phyloP scores from a whole-genome alignment of 805 yeast genomes.

The Yamadazyma tumulicola region DNA sequence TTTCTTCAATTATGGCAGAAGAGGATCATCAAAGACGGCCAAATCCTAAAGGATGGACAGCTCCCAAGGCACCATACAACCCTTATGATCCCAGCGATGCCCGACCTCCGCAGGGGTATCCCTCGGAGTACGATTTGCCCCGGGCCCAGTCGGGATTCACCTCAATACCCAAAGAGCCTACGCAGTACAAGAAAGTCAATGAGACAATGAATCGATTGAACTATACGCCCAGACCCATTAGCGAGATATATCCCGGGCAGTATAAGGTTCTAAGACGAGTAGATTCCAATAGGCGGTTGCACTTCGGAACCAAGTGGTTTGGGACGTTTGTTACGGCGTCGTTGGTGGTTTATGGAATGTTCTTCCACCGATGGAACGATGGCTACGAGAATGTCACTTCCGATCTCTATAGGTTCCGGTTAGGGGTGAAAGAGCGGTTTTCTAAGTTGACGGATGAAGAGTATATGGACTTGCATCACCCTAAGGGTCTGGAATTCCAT shows the following conservation, averaged over 20 bases:
- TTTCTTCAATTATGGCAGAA: not conserved
- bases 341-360: slow-evolving; percentile 56
- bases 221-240: slow-evolving; percentile 75
- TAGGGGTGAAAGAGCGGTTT: slow-evolving; percentile 51
- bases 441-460: slow-evolving; percentile 60
- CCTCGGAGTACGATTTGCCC: slow-evolving; percentile 73
- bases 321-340: slow-evolving; percentile 49
- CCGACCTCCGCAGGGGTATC: slow-evolving; percentile 82
- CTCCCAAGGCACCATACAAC: slow-evolving; percentile 80
- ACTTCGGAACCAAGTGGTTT: slow-evolving; percentile 57
- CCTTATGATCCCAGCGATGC: slow-evolving; percentile 77
- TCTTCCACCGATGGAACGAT: slow-evolving; percentile 82
- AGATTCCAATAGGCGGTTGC: slow-evolving; percentile 49
- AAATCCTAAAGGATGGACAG: slow-evolving; percentile 76
- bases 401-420: slow-evolving; percentile 59
- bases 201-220: slow-evolving; percentile 71
- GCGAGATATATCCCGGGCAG: slow-evolving; percentile 75
- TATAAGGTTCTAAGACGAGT: slow-evolving; percentile 64
- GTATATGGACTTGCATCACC: slow-evolving; percentile 55
- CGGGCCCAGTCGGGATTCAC: slow-evolving; percentile 52
- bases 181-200: slow-evolving; percentile 64
- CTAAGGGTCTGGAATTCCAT: slow-evolving; percentile 36
- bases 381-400: slow-evolving; percentile 75
- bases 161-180: slow-evolving; percentile 59
- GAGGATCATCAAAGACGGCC: slow-evolving; percentile 51